Conservation (phyloP, 2,329 filamentous ascomycete species). For the Nigrospora osmanthi region DNA sequence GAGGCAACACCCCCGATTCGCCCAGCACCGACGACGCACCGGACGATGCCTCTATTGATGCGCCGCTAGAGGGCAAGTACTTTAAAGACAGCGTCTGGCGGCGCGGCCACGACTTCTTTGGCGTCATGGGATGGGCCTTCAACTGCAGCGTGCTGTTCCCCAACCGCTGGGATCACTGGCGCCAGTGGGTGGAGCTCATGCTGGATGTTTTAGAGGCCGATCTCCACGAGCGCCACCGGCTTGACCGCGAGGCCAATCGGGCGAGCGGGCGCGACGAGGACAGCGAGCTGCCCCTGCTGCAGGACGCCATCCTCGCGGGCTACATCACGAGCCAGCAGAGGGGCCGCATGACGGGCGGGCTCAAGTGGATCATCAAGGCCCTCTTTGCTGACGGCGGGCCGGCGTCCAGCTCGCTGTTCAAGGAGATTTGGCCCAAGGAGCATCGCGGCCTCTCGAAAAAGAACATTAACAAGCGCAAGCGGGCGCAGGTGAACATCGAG, state of each 20-base stretch:
- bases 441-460: slow-evolving; percentile 36
- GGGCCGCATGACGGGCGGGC: slow-evolving; percentile 32
- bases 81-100: slow-evolving; percentile 64
- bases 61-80: slow-evolving; percentile 48
- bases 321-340: slow-evolving; percentile 43
- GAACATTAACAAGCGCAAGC: slow-evolving; percentile 40
- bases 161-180: slow-evolving; percentile 75
- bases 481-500: slow-evolving; percentile 45
- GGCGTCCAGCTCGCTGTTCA: slow-evolving; percentile 46
- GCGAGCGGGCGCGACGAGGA: slow-evolving; percentile 9
- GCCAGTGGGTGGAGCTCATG: slow-evolving; percentile 71
- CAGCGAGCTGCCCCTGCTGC: slow-evolving; percentile 27
- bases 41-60: slow-evolving; percentile 39
- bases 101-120: slow-evolving; percentile 83
- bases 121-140: slow-evolving; percentile 83
- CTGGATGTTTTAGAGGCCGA: slow-evolving; percentile 70
- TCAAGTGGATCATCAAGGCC: slow-evolving; percentile 54
- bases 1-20: slow-evolving; percentile 25
- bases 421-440: slow-evolving; percentile 63
- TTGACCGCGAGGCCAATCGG: slow-evolving; percentile 30
- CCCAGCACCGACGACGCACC: slow-evolving; percentile 43
- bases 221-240: slow-evolving; percentile 48
- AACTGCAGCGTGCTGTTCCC: slow-evolving; percentile 73
- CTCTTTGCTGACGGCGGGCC: slow-evolving; percentile 58
- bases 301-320: slow-evolving; percentile 49